Conservation (phyloP, 148 eudicot species). For the Rheum nobile region DNA sequence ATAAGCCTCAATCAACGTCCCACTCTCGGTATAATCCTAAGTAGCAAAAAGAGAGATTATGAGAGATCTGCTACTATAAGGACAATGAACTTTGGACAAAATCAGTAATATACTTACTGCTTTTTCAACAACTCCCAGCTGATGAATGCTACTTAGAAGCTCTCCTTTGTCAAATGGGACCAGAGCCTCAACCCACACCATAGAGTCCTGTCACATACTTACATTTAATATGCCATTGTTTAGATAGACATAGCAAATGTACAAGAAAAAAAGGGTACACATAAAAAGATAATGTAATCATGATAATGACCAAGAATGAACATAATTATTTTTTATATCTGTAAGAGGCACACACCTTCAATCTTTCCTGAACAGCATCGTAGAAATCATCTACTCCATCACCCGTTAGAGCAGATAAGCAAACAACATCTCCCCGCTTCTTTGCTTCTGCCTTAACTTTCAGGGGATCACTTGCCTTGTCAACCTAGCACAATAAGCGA, state of each 20-base stretch:
- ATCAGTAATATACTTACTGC: constrained; percentile 42
- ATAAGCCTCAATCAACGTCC: constrained; percentile 64
- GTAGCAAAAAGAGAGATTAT: constrained; percentile 7
- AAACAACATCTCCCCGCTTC: constrained; percentile 47
- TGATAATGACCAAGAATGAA: background rate
- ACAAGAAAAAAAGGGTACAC: background rate
- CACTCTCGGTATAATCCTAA: constrained; percentile 77
- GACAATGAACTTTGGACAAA: background rate
- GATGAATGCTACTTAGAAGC: constrained; percentile 75
- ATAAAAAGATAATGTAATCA: background rate
- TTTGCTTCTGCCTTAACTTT: constrained; percentile 52
- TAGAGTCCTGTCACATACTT: constrained; percentile 44
- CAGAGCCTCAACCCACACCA: constrained; percentile 97
- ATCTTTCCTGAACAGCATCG: constrained; percentile 57
- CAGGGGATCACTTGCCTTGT: constrained; percentile 68
- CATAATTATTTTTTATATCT: background rate
- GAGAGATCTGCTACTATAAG: background rate
- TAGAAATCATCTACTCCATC: constrained; percentile 79
- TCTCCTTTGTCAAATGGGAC: constrained; percentile 93
- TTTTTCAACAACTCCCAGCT: constrained; percentile 74
- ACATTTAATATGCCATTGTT: background rate
- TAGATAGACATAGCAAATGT: background rate
- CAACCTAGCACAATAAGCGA: constrained; percentile 35
- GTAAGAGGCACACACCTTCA: constrained; percentile 41
- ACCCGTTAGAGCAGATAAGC: constrained; percentile 83